Evolutionary conservation across 352 stramenopile genomes (phyloP).

Genomic region (Aphanomyces invadans): DNA sequence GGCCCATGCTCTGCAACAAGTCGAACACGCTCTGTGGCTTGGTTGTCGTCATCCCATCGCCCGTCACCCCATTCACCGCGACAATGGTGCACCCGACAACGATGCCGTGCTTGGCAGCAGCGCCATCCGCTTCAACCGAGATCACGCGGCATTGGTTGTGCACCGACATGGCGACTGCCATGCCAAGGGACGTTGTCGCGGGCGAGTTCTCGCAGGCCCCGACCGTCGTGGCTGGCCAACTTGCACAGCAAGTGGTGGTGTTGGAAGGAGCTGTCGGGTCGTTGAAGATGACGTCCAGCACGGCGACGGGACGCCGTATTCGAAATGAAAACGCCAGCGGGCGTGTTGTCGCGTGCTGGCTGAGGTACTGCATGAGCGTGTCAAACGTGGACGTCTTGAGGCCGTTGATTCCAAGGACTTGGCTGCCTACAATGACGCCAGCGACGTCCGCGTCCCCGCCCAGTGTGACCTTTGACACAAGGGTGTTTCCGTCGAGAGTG

Average conservation of each 20-base stretch:
- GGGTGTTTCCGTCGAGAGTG: slow-evolving; percentile 44
- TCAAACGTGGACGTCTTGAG: slow-evolving; percentile 57
- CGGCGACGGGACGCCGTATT: neutral
- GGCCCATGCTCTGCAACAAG: neutral
- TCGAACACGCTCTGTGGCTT: neutral
- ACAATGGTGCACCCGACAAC: neutral
- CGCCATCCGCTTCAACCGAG: neutral
- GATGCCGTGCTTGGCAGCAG: neutral
- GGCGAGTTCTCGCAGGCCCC: neutral
- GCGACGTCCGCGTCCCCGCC: slow-evolving; percentile 49
- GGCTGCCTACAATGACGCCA: slow-evolving; percentile 63
- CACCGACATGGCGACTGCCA: neutral
- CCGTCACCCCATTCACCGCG: neutral
- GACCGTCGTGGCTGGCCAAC: neutral
- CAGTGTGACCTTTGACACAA: slow-evolving; percentile 54
- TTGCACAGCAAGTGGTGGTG: neutral
- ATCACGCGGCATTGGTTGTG: neutral
- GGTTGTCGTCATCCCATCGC: neutral
- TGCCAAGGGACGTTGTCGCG: neutral
- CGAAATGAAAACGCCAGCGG: slow-evolving; percentile 64
- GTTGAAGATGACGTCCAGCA: neutral
- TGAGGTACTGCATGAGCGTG: slow-evolving; percentile 57
- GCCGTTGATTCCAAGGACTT: slow-evolving; percentile 58
- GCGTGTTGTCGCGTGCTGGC: slow-evolving; percentile 29
- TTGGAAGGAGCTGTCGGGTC: neutral